Conservation (phyloP, 495 filamentous ascomycete genomes). For the Talaromyces borbonicus region DNA sequence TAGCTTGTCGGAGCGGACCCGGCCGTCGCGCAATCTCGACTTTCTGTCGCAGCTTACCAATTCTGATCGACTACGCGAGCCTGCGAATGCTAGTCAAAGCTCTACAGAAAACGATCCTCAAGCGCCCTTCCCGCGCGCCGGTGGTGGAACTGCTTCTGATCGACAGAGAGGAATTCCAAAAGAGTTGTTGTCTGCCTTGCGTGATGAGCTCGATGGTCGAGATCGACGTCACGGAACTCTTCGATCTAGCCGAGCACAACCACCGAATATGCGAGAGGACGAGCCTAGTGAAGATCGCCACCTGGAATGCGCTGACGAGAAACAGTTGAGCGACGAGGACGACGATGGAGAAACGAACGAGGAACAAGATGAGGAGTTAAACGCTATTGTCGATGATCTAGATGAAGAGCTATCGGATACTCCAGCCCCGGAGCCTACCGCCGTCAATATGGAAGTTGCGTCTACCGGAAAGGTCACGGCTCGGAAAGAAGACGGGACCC, state of each 20-base stretch:
- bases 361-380: slow-evolving; percentile 58
- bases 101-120: slow-evolving; percentile 19
- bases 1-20: slow-evolving; percentile 69
- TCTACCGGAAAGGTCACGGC: slow-evolving; percentile 88
- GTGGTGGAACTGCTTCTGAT: slow-evolving; percentile 17
- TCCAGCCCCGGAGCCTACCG: slow-evolving; percentile 63
- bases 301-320: slow-evolving; percentile 91
- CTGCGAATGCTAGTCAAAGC: slow-evolving; percentile 22
- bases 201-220: slow-evolving; percentile 15
- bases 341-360: slow-evolving; percentile 62
- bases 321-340: slow-evolving; percentile 69
- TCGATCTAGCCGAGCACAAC: slow-evolving; percentile 43
- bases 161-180: slow-evolving; percentile 20
- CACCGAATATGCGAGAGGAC: slow-evolving; percentile 44
- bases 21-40: slow-evolving; percentile 56
- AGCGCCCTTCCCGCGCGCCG: slow-evolving; percentile 16
- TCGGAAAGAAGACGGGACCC: slow-evolving; percentile 90
- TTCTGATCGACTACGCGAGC: slow-evolving; percentile 47
- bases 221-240: slow-evolving; percentile 27
- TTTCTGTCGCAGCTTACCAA: slow-evolving; percentile 72
- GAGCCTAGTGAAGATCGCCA: slow-evolving; percentile 46
- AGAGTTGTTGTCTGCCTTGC: slow-evolving; percentile 18
- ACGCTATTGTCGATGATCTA: slow-evolving; percentile 82
- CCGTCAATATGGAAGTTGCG: slow-evolving; percentile 87
- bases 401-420: slow-evolving; percentile 81